A percentile compares a stretch with the other conserved stretches of the same genome.
phyloP scores from a whole-genome alignment of 1,284 basidiomycete genomes.

The Cryptococcus jaspeensis region DNA sequence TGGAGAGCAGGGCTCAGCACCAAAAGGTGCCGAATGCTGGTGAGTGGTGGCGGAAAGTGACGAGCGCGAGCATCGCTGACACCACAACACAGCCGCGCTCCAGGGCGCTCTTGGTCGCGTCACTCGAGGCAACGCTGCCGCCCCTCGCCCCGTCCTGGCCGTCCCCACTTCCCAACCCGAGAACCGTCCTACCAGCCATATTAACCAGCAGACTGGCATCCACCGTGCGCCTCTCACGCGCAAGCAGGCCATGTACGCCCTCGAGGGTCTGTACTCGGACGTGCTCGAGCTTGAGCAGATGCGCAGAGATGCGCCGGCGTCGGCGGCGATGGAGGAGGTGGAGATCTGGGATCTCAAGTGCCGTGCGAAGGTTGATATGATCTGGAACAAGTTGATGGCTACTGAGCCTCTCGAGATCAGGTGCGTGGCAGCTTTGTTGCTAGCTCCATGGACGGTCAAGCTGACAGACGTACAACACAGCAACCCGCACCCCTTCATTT shows the following conservation, averaged over 20 bases:
- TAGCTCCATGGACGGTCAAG: neutral
- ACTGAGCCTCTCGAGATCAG: conserved; percentile 90
- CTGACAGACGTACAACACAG: conserved; percentile 51
- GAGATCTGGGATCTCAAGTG: conserved; percentile 63
- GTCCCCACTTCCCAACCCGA: conserved; percentile 59
- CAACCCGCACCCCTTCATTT: conserved; percentile 94
- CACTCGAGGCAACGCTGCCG: conserved; percentile 68
- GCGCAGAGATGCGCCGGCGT: conserved; percentile 69
- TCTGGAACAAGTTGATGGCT: conserved; percentile 82
- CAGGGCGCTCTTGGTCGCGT: conserved; percentile 95
- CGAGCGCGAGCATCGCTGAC: neutral
- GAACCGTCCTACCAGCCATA: conserved; percentile 47
- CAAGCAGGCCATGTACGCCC: conserved; percentile 71
- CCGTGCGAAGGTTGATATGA: conserved; percentile 62
- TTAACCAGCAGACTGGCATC: conserved; percentile 40
- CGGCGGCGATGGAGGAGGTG: conserved; percentile 56
- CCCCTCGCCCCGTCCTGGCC: conserved; percentile 92
- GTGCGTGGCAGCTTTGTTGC: conserved; percentile 50
- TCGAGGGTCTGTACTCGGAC: conserved; percentile 85
- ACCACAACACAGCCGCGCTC: conserved; percentile 54
- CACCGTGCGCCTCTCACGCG: conserved; percentile 69
- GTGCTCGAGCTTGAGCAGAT: conserved; percentile 84
- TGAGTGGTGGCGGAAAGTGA: conserved; percentile 46
- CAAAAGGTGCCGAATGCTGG: conserved; percentile 76
- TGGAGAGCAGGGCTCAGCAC: conserved; percentile 82